Percentiles rank a stretch among this genome's conserved stretches.
phyloP scores from a whole-genome alignment of 2,329 filamentous ascomycete genomes.

The Colletotrichum sp. region DNA sequence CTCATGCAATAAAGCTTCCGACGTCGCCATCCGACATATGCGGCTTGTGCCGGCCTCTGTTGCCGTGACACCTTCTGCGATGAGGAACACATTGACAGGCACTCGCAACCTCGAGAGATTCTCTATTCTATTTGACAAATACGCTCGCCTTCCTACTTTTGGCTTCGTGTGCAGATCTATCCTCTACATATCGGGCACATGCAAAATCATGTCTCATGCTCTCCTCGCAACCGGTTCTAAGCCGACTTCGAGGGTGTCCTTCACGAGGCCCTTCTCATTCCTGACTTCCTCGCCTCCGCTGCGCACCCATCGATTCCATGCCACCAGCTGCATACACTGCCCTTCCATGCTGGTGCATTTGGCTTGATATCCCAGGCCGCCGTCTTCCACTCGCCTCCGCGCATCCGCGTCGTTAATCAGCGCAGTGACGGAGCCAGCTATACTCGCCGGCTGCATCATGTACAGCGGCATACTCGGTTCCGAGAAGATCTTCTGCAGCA shows the following conservation, averaged over 20 bases:
- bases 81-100: neutral
- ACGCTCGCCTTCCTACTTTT: neutral
- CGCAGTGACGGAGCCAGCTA: constrained; percentile 39
- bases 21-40: neutral
- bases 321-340: constrained; percentile 40
- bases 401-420: constrained; percentile 42
- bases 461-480: constrained; percentile 38
- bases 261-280: constrained; percentile 1
- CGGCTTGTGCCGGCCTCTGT: neutral
- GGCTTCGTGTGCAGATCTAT: neutral
- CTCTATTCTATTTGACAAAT: neutral
- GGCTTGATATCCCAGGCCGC: constrained; percentile 45
- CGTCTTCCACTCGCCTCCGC: constrained; percentile 38
- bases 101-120: neutral
- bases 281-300: constrained; percentile 1
- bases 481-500: constrained; percentile 27
- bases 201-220: neutral
- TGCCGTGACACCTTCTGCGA: neutral
- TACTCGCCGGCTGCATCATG: constrained; percentile 44
- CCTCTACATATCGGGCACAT: neutral
- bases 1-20: neutral
- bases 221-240: constrained; percentile 14
- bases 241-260: constrained; percentile 12
- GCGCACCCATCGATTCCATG: constrained; percentile 39
- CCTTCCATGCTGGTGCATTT: constrained; percentile 45